These are phyloP conservation scores for Entophlyctis helioformis DNA, from an alignment of 192 early-diverging fungal genomes.

Conservation along the genomic window DNA sequence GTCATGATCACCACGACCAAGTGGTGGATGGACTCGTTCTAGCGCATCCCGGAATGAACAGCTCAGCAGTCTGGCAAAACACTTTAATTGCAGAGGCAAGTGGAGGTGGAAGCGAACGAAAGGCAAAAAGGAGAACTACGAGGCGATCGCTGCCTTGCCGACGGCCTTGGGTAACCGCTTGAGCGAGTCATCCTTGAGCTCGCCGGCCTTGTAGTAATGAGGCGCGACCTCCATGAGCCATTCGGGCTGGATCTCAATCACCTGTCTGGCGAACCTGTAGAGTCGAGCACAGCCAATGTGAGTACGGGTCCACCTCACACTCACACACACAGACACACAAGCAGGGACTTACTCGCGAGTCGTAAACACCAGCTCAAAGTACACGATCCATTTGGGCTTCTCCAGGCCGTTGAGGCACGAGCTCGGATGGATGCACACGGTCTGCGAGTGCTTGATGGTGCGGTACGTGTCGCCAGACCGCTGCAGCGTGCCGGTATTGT, in stretches of 20 bases:
- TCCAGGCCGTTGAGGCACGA: slow-evolving; percentile 66
- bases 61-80: no score
- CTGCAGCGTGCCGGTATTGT: slow-evolving; percentile 76
- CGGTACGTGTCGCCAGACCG: slow-evolving; percentile 84
- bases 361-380: slow-evolving; percentile 88
- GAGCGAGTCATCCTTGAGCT: slow-evolving; percentile 36
- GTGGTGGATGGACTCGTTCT: no score
- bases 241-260: slow-evolving; percentile 79
- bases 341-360: slow-evolving; percentile 59
- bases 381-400: slow-evolving; percentile 78
- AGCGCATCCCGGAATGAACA: no score
- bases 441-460: slow-evolving; percentile 81
- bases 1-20: no score
- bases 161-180: slow-evolving; percentile 30
- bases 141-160: slow-evolving; percentile 26
- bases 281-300: neutral
- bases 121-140: no score
- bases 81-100: no score
- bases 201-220: slow-evolving; percentile 65
- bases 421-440: slow-evolving; percentile 86
- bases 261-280: slow-evolving; percentile 73
- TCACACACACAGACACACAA: no score
- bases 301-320: neutral
- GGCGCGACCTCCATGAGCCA: slow-evolving; percentile 79
- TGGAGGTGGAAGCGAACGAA: no score